Conservation (phyloP, 2,329 filamentous ascomycete genomes). For the Alternaria angustiovoidea region DNA sequence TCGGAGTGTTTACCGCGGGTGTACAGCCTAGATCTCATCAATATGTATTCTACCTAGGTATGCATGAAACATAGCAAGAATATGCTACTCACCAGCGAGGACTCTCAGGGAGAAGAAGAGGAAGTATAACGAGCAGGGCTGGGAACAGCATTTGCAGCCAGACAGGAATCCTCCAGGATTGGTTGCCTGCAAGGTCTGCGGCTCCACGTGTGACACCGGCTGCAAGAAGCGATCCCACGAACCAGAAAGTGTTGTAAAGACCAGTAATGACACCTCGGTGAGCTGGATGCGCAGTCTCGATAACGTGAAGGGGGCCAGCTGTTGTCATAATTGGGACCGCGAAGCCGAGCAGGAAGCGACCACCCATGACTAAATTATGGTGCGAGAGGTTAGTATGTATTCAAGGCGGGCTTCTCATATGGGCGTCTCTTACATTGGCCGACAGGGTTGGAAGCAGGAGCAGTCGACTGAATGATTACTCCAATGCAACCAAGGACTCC, state of each 20-base stretch:
- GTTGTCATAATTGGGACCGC: conserved; percentile 65
- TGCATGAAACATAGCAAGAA: background rate
- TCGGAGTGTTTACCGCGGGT: conserved; percentile 62
- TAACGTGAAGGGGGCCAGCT: conserved; percentile 66
- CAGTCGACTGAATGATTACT: conserved; percentile 58
- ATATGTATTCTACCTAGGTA: background rate
- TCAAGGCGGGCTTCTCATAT: background rate
- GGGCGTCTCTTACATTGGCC: conserved; percentile 46
- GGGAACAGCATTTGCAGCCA: conserved; percentile 41
- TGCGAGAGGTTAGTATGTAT: background rate
- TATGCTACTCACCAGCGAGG: background rate
- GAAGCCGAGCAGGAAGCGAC: conserved; percentile 67
- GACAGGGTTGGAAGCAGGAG: conserved; percentile 50
- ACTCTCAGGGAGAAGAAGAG: conserved; percentile 65
- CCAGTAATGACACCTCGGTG: conserved; percentile 61
- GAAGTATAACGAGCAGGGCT: conserved; percentile 54
- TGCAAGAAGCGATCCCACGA: conserved; percentile 48
- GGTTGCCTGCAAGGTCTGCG: conserved; percentile 24
- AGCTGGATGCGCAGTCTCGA: conserved; percentile 68
- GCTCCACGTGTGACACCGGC: conserved; percentile 36
- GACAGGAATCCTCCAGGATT: conserved; percentile 34
- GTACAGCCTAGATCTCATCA: conserved; percentile 60
- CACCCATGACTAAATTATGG: conserved; percentile 56
- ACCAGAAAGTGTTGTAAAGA: conserved; percentile 56
- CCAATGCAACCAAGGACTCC: conserved; percentile 59